A percentile compares a stretch with the other conserved stretches of the same genome.
Evolutionary conservation across 2,329 filamentous ascomycete species (phyloP).

Genomic region (Periconia sp.): DNA sequence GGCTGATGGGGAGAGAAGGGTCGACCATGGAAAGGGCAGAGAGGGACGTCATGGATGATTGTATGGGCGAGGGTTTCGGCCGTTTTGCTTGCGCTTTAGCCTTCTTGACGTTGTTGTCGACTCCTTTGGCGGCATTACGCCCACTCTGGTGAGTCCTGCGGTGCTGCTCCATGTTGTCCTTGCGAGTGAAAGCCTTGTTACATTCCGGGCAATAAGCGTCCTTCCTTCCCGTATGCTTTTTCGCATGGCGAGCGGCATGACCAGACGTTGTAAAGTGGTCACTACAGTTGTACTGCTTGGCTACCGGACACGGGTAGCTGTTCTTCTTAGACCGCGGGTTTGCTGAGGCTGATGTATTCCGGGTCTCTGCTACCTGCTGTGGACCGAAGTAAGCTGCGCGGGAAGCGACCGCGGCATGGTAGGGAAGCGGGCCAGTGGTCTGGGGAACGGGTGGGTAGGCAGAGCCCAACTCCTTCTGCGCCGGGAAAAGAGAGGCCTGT

Average conservation of each 20-base stretch:
- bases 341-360: slow-evolving; percentile 21
- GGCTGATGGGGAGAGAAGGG: slow-evolving; percentile 35
- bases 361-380: slow-evolving; percentile 14
- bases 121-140: slow-evolving; percentile 46
- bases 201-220: slow-evolving; percentile 73
- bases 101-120: slow-evolving; percentile 45
- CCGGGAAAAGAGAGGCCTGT: slow-evolving; percentile 34
- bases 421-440: slow-evolving; percentile 25
- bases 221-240: slow-evolving; percentile 84
- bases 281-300: slow-evolving; percentile 72
- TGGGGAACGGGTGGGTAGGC: slow-evolving; percentile 35
- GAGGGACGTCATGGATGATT: slow-evolving; percentile 24
- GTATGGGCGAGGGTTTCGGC: slow-evolving; percentile 42
- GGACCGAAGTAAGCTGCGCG: slow-evolving; percentile 28
- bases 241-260: slow-evolving; percentile 83
- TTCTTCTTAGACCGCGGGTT: slow-evolving; percentile 62
- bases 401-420: slow-evolving; percentile 23
- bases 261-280: slow-evolving; percentile 86
- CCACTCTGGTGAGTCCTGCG: slow-evolving; percentile 73
- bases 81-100: slow-evolving; percentile 40
- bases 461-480: slow-evolving; percentile 31
- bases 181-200: slow-evolving; percentile 79
- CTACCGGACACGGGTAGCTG: slow-evolving; percentile 75
- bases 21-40: slow-evolving; percentile 31
- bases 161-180: slow-evolving; percentile 89